Evolutionary conservation across 2,329 filamentous ascomycete genomes (phyloP).

Genomic region (Camptophora hylomeconis): DNA sequence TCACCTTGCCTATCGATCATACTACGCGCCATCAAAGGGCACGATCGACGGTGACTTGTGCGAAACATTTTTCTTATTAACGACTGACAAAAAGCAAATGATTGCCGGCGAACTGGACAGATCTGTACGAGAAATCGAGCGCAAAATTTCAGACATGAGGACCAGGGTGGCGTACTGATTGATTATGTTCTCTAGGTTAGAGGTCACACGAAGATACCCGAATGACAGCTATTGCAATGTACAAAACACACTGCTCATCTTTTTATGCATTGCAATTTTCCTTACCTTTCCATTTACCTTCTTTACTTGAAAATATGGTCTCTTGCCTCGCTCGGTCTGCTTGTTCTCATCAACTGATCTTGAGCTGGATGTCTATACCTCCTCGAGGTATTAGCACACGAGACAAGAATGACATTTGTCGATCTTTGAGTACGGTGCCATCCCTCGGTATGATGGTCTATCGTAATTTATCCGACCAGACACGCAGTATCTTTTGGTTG

Average conservation of each 20-base stretch:
- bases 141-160: slow-evolving; percentile 69
- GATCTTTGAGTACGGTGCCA: slow-evolving; percentile 40
- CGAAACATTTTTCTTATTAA: slow-evolving; percentile 73
- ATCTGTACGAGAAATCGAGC: slow-evolving; percentile 82
- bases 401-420: slow-evolving; percentile 33
- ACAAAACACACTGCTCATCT: slow-evolving; percentile 1
- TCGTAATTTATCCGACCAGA: slow-evolving; percentile 19
- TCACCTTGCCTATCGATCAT: slow-evolving; percentile 88
- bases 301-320: too few species aligned
- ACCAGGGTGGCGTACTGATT: slow-evolving; percentile 42
- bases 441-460: slow-evolving; percentile 17
- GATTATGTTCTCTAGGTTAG: slow-evolving; percentile 1
- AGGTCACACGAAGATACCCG: slow-evolving; percentile 3
- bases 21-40: slow-evolving; percentile 93
- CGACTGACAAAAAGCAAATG: slow-evolving; percentile 83
- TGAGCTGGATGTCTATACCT: slow-evolving; percentile 25
- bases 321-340: slow-evolving; percentile 40
- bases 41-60: slow-evolving; percentile 95
- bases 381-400: slow-evolving; percentile 23
- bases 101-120: slow-evolving; percentile 89
- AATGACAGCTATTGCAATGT: slow-evolving; percentile 1
- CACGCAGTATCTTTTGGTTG: too few species aligned
- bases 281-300: slow-evolving; percentile 1
- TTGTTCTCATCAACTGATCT: slow-evolving; percentile 20
- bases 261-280: background rate